phyloP scores from a whole-genome alignment of 306 rosid species.

The Hippophae rhamnoides region DNA sequence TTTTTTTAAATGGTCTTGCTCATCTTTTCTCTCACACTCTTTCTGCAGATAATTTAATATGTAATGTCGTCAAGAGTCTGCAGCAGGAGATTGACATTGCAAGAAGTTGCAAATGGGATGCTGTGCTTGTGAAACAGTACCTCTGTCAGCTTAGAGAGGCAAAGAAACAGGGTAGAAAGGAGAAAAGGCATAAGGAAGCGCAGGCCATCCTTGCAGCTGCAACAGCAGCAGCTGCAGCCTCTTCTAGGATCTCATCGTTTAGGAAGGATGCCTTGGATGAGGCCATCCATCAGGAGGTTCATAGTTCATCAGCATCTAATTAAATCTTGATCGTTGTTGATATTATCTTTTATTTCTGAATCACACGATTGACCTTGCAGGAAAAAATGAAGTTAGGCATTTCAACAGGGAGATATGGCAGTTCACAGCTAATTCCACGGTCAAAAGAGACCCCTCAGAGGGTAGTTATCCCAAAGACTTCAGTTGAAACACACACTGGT shows the following conservation, averaged over 20 bases:
- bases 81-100: slow-evolving; percentile 65
- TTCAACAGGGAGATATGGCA: slow-evolving; percentile 42
- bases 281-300: slow-evolving; percentile 63
- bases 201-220: slow-evolving; percentile 99
- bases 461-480: slow-evolving; percentile 53
- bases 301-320: slow-evolving; percentile 10
- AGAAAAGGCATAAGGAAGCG: slow-evolving; percentile 89
- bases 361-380: slow-evolving; percentile 32
- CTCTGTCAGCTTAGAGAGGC: slow-evolving; percentile 79
- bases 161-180: slow-evolving; percentile 93
- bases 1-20: not conserved
- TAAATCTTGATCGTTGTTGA: not conserved
- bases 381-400: slow-evolving; percentile 37
- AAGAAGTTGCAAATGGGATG: slow-evolving; percentile 71
- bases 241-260: slow-evolving; percentile 75
- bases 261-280: slow-evolving; percentile 79
- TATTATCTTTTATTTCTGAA: slow-evolving; percentile 1
- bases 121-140: slow-evolving; percentile 71
- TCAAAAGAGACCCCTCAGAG: slow-evolving; percentile 77
- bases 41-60: slow-evolving; percentile 57
- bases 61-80: slow-evolving; percentile 50
- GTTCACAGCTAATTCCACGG: slow-evolving; percentile 71
- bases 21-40: not conserved
- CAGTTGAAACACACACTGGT: slow-evolving; percentile 60
- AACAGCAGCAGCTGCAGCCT: slow-evolving; percentile 94